These are phyloP conservation scores for Aspergillus fructus DNA, from an alignment of 2,329 filamentous ascomycete genomes.

Conservation along the genomic window DNA sequence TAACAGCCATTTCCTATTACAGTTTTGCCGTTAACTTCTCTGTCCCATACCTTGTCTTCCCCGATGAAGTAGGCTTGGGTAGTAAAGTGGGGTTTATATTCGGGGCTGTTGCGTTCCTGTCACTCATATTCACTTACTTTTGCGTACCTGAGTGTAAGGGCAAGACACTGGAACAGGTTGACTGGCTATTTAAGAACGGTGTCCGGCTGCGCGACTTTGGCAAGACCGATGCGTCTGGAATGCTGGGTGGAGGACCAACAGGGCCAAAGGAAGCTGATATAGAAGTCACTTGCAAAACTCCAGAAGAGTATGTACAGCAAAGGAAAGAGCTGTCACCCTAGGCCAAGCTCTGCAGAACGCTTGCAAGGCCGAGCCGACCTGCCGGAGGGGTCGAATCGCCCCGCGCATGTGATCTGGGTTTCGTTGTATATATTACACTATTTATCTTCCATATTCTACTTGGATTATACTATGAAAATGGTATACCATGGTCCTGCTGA, in stretches of 20 bases:
- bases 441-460: no score
- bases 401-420: no score
- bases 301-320: no score
- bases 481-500: no score
- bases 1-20: not conserved
- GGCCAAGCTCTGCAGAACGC: not conserved
- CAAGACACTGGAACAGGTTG: conserved; percentile 12
- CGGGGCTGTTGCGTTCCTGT: conserved; percentile 13
- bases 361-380: not conserved
- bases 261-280: not conserved
- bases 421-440: no score
- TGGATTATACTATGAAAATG: no score
- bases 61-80: conserved; percentile 35
- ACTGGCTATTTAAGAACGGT: conserved; percentile 1
- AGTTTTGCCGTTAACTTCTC: conserved; percentile 34
- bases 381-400: not conserved
- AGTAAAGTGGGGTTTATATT: conserved; percentile 24
- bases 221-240: conserved; percentile 1
- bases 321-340: no score
- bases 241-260: not conserved
- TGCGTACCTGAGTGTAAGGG: conserved; percentile 22
- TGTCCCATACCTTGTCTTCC: conserved; percentile 39
- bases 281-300: not conserved
- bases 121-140: conserved; percentile 23
- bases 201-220: conserved; percentile 1